Conservation (phyloP, 805 yeast genomes). For the Starmerella apis region DNA sequence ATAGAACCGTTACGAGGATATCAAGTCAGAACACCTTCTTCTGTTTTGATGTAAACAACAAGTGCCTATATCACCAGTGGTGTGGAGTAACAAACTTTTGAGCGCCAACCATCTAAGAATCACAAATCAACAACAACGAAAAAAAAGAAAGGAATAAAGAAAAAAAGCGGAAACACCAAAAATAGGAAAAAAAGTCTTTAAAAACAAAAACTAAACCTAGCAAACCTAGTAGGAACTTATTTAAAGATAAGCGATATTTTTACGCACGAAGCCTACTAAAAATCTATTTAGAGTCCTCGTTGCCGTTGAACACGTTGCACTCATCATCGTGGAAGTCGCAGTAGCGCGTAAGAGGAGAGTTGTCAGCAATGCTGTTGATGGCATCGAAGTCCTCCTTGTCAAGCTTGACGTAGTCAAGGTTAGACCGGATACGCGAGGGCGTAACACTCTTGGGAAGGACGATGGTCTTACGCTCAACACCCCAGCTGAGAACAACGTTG, state of each 20-base stretch:
- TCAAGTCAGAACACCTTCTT: too few species aligned
- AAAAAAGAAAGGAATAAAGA: too few species aligned
- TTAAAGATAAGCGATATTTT: background rate
- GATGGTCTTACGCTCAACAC: conserved; percentile 43
- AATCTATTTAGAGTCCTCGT: conserved; percentile 24
- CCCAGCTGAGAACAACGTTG: conserved; percentile 30
- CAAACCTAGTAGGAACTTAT: too few species aligned
- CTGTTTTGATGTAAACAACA: too few species aligned
- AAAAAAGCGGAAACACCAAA: too few species aligned
- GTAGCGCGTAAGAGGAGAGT: conserved; percentile 21
- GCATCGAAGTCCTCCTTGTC: conserved; percentile 36
- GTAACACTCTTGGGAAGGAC: conserved; percentile 64
- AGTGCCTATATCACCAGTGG: too few species aligned
- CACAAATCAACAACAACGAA: too few species aligned
- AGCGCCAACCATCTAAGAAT: too few species aligned
- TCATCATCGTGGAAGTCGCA: conserved; percentile 19
- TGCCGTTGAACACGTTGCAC: conserved; percentile 22
- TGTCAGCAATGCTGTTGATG: conserved; percentile 25
- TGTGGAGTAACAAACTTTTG: too few species aligned
- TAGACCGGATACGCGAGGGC: conserved; percentile 44
- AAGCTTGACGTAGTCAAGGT: conserved; percentile 36
- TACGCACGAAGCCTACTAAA: background rate
- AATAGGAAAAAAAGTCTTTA: too few species aligned
- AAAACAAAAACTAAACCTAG: too few species aligned
- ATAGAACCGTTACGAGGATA: too few species aligned